Evolutionary conservation across 306 rosid genomes (phyloP), one percentile per base, ranked within the genome.

Genomic region (Aeschynomene evenia): DNA sequence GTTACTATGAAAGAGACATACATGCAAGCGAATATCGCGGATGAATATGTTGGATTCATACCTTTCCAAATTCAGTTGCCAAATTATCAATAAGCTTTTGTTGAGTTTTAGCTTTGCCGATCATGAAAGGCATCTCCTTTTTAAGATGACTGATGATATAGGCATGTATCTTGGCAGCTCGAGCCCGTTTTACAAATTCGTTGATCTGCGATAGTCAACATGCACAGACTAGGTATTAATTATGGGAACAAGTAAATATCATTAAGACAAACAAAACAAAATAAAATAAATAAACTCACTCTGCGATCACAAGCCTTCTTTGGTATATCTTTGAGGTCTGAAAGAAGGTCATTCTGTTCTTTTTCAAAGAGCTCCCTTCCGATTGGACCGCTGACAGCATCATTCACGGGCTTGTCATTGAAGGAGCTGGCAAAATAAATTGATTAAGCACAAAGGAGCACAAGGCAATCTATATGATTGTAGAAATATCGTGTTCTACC

Each of bases 91-190:
- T 59, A 50, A 92, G 90, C 60, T 72, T 90, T 66, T 89, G 89
- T 61, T 92, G 98, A 62, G 92, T 60, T 80, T 92, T 92, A 20
- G 95, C 80, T 81, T 92, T 92, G 52, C 96, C 98, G 28, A 92
- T 85, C 85, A 92, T 81, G 8, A 92, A 72, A 64, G 96, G 98
- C 98, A 92, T 92, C 80, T 89, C 95, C 80, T 81, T 89, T 73
- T 76, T 85, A 11, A 92, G 91, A 82, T 92, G 98, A 69, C 96
- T 80, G 50, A 92, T 83, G n/a, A 92, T 89, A 66, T 87, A 83
- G 63, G 98, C 96, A 58, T 92, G 98, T 59, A 92, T 92, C 84
- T 92, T 92, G 55, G 83, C 98, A 51, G 98, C 96, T 62, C 98
- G 83, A 1, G 98, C 96, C 15, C 98, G 92, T 70, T 92, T 92